Percentiles rank a stretch among this genome's conserved stretches.
These are phyloP conservation scores for Podaxis mareebaensis DNA, from an alignment of 768 basidiomycete genomes.

Conservation along the genomic window DNA sequence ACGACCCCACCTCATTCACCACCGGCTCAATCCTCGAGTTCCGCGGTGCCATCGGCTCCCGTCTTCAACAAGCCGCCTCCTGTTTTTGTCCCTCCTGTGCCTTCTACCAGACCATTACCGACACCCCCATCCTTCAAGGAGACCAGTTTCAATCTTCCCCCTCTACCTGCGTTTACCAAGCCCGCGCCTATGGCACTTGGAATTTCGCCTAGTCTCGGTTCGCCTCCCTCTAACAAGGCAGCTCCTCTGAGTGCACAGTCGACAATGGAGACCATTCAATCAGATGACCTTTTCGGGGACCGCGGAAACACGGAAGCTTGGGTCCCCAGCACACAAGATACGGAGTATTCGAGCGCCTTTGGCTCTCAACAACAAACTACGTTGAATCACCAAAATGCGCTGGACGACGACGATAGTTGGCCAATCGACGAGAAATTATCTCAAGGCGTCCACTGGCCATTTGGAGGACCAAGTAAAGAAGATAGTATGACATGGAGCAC, in stretches of 20 bases:
- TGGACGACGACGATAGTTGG: conserved; percentile 76
- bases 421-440: conserved; percentile 67
- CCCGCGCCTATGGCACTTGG: conserved; percentile 49
- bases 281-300: conserved; percentile 53
- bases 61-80: conserved; percentile 63
- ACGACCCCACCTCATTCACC: conserved; percentile 64
- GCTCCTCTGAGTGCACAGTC: conserved; percentile 49
- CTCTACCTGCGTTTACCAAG: conserved; percentile 36
- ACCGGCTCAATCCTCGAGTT: conserved; percentile 29
- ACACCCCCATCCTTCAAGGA: conserved; percentile 24
- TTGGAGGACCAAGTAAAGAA: conserved; percentile 53
- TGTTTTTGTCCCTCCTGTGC: conserved; percentile 50
- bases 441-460: conserved; percentile 61
- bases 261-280: conserved; percentile 51
- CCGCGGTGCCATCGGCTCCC: conserved; percentile 39
- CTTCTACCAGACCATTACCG: conserved; percentile 20
- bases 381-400: conserved; percentile 28
- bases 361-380: conserved; percentile 33
- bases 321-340: conserved; percentile 63
- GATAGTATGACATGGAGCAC: conserved; percentile 82
- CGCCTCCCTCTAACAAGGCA: conserved; percentile 27
- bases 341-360: conserved; percentile 42
- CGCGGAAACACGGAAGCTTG: conserved; percentile 48
- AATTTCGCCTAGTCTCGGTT: conserved; percentile 35
- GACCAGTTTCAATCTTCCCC: conserved; percentile 25